Base-by-base conservation (phyloP, 768 basidiomycete genomes). In the Auricularia heimuer region DNA sequence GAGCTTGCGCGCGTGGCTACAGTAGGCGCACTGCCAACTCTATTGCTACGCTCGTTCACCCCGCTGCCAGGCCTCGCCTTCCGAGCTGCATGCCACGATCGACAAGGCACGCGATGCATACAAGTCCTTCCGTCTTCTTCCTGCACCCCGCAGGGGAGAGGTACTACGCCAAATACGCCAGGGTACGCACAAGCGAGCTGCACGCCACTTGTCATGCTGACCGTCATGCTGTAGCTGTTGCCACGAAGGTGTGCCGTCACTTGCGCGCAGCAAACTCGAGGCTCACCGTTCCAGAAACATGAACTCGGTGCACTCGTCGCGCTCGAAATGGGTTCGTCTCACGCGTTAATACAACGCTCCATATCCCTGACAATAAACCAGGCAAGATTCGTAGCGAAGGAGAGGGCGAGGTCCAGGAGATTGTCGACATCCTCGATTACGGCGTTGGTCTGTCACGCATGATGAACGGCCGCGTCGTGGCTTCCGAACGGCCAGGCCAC, bases 351-450 rank as follows among this genome's bases (percentile, higher is more conserved):
- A 14, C 11, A 11, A n/a, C 12, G 11, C n/a, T 14, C 10, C 2
- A 21, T 21, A 7, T 61, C 12, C 16, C 34, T 61, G 60, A 63
- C 34, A 42, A 39, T 60, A 34, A 0, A 6, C 14, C 56, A 60
- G 56, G 96, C 18, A 86, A 98, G 79, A 94, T 97, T 69, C 83
- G 80, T 70, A 88, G 89, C 16, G 95, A 97, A 74, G 95, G 95
- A 33, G 79, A 87, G 21, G 95, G 95, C 16, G 94, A 97, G 77
- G 93, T 98, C 12, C 92, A 95, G 72, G 94, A 96, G 77, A 93
- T 95, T 71, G 84, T 97, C 65, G 94, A 97, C 72, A 92, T 96
- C 68, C 92, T 97, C 69, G 94, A 97, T 75, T 96, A 94, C 75
- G 94, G 85, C n/a, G 86, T 92, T 21, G 94, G 94, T 14, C 78